Base-by-base conservation (phyloP, 2,329 filamentous ascomycete genomes). In the Chrysoporthe cubensis region DNA sequence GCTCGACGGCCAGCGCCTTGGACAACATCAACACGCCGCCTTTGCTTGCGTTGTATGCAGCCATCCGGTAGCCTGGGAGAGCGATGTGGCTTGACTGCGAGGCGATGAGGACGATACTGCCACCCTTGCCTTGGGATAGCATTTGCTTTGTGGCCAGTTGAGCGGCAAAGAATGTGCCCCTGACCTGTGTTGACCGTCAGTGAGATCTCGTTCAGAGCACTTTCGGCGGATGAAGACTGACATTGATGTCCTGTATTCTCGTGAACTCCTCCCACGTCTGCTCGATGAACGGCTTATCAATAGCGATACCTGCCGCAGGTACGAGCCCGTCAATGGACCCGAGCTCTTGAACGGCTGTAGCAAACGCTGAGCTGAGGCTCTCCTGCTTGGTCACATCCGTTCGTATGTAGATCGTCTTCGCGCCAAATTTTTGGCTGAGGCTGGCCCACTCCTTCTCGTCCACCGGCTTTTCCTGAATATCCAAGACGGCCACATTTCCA, bases 11-110 rank as follows among this genome's bases (percentile, higher is more conserved):
- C 1, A 81, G 72, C 1, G 75, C 78, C 65, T 77, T 78, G n/a
- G 76, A 76, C 1, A 83, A 75, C 75, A 80, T 78, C 34, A 78
- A 69, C 2, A 83, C 73, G 2, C 74, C 81, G 9, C 79, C 80
- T 69, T 83, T 83, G 11, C 79, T 80, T 4, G 80, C 79, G 57
- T 80, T 80, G 71, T 83, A 83, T 3, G 78, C 79, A 0, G 80
- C 78, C 76, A 79, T 77, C 18, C 76, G 72, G 67, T 80, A 77
- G 2, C 75, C 75, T 0, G 78, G 78, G 2, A 79, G 71, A 2
- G 75, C 77, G 65, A 77, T 76, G 71, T 80, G 77, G 5, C 78
- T 75, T 7, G 78, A 76, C 50, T 79, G 77, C 2, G 78, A 80
- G 34, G 79, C 78, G 42, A 81, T 75, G 34, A 76, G 76, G 8